Base-by-base conservation (phyloP, 352 stramenopile species). In the Aphanomyces stellatus region DNA sequence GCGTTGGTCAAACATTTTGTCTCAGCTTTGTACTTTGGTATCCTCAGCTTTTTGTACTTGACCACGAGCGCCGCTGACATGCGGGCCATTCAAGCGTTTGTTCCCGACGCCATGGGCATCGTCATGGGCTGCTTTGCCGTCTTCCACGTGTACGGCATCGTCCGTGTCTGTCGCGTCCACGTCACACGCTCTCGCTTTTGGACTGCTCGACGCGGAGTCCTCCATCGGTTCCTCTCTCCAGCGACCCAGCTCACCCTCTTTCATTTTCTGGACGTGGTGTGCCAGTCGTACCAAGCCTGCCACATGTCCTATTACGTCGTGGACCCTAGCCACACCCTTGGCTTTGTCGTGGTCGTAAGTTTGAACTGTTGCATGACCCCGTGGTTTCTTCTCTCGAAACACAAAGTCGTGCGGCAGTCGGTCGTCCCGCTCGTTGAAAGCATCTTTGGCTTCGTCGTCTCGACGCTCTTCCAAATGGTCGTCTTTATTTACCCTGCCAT, bases 241-340 rank as follows among this genome's bases (percentile, higher is more conserved):
- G n/a, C n/a, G n/a, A n/a, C n/a, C 1, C 37, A 46, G 37, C 37
- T 46, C n/a, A 11, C 37, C 11, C 37, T 46, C 37, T 46, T 46
- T 25, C 56, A 64, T 28, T 19, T 49, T 17, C 22, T 30, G 25
- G 41, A 64, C 17, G 13, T 64, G 10, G 24, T 64, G 13, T 64
- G 25, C 11, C 41, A 49, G 7, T 64, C 56, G 35, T 64, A 64
- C 24, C 56, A 64, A 53, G 56, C 25, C 30, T 49, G 51, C 17
- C 56, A 30, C 56, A 64, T 64, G 56, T 30, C 56, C 0, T 30
- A 51, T 28, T 35, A 35, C 13, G 28, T 35, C 19, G 41, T 35
- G 8, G 27, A 53, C 24, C 4, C 30, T 15, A n/a, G 15, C 19
- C 25, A 28, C 22, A 24, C 56, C 10, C 51, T 64, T 24, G 19